Conservation (phyloP, 2,329 filamentous ascomycete genomes). For the Colletotrichum lini region DNA sequence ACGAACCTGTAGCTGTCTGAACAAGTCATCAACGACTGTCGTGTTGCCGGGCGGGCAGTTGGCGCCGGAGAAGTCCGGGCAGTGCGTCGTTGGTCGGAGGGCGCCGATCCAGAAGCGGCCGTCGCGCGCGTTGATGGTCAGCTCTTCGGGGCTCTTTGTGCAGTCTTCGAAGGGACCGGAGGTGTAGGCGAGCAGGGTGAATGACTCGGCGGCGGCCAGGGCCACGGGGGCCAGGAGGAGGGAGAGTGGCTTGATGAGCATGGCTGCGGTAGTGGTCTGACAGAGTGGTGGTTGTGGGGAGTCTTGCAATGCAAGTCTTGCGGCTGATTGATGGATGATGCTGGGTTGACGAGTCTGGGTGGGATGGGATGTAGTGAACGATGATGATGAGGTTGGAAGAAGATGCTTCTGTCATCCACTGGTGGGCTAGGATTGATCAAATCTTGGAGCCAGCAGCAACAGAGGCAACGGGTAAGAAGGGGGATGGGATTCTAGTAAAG, state of each 20-base stretch:
- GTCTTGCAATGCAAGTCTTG: not conserved
- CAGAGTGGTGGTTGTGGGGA: too few relatives aligned
- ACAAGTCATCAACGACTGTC: constrained; percentile 48
- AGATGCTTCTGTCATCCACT: too few relatives aligned
- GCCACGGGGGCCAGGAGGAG: not conserved
- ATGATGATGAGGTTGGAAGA: too few relatives aligned
- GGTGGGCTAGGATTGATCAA: too few relatives aligned
- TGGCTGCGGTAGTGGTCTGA: not conserved
- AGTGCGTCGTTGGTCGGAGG: constrained; percentile 18
- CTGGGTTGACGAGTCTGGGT: not conserved
- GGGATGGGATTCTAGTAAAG: too few relatives aligned
- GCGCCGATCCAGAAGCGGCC: constrained; percentile 49
- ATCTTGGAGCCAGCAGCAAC: too few relatives aligned
- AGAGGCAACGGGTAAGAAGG: too few relatives aligned
- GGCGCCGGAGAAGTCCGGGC: not conserved
- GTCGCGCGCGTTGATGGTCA: constrained; percentile 47
- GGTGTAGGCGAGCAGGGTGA: constrained; percentile 26
- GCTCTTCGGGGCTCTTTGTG: constrained; percentile 40
- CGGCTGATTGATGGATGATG: not conserved
- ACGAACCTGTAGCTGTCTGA: constrained; percentile 49
- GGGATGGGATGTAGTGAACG: too few relatives aligned
- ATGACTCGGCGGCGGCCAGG: not conserved
- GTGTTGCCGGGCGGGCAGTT: constrained; percentile 48
- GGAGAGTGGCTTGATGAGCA: not conserved
- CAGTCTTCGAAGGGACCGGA: constrained; percentile 43